Conservation (phyloP, 805 yeast species). For the Trichomonascus vanleenenianus region DNA sequence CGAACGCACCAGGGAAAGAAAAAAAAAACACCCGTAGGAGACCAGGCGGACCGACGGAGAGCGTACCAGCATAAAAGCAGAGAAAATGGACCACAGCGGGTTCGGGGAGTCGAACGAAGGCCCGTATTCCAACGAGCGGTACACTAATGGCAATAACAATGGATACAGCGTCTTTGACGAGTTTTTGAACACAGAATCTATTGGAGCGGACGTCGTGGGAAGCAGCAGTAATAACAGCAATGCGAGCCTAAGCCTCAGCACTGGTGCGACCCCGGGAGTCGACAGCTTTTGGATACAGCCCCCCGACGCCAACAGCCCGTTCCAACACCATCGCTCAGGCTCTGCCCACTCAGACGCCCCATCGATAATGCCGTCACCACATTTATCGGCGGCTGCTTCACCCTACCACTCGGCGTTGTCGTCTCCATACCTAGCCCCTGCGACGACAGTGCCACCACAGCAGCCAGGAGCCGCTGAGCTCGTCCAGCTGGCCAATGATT, state of each 20-base stretch:
- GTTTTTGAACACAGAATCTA: neutral
- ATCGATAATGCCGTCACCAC: conserved; percentile 3
- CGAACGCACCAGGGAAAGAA: too few relatives aligned
- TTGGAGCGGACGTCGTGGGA: too few relatives aligned
- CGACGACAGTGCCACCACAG: too few relatives aligned
- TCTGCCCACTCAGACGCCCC: conserved; percentile 13
- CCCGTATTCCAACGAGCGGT: too few relatives aligned
- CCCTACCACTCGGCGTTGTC: conserved; percentile 14
- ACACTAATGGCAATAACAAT: too few relatives aligned
- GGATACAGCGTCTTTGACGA: neutral
- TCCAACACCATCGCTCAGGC: conserved; percentile 1
- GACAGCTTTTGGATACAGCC: neutral
- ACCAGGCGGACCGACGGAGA: neutral
- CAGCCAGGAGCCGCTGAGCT: neutral
- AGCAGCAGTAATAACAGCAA: neutral
- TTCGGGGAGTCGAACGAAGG: too few relatives aligned
- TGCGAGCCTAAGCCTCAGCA: neutral
- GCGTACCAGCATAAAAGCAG: too few relatives aligned
- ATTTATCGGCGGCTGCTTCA: conserved; percentile 7
- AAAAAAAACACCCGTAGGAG: too few relatives aligned
- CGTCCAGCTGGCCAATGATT: too few relatives aligned
- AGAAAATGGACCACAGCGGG: too few relatives aligned
- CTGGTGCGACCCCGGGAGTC: neutral
- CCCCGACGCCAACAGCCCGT: neutral
- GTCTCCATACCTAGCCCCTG: conserved; percentile 12